A percentile compares a stretch with the other conserved stretches of the same genome.
Conservation (phyloP, 805 yeast genomes). For the Lipomyces yamadae region DNA sequence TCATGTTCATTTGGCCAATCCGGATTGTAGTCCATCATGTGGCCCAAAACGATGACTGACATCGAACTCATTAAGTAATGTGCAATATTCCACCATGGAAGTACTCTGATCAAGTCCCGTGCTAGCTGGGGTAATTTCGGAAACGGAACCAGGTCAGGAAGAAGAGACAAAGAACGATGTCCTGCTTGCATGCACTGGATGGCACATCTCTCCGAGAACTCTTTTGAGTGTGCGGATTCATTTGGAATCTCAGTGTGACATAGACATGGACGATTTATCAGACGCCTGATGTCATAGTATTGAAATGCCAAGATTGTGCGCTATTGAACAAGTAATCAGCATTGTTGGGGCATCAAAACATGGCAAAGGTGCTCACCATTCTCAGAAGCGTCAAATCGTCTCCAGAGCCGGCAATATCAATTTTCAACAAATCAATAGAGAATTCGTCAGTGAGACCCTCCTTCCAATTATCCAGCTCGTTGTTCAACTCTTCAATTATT, state of each 20-base stretch:
- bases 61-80: slow-evolving; percentile 29
- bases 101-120: slow-evolving; percentile 4
- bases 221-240: slow-evolving; percentile 24
- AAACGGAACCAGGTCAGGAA: slow-evolving; percentile 12
- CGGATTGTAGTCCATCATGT: slow-evolving; percentile 9
- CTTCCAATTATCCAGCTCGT: slow-evolving; percentile 18
- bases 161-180: slow-evolving; percentile 14
- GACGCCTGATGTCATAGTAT: slow-evolving; percentile 21
- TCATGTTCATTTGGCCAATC: slow-evolving; percentile 10
- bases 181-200: slow-evolving; percentile 27
- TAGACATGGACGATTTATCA: slow-evolving; percentile 29
- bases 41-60: slow-evolving; percentile 27
- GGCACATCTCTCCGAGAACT: slow-evolving; percentile 14
- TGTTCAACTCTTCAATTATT: slow-evolving; percentile 22
- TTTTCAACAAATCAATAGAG: slow-evolving; percentile 3
- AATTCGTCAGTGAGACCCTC: slow-evolving; percentile 13
- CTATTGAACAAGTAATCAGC: not conserved
- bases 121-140: not conserved
- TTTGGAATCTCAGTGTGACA: slow-evolving; percentile 26
- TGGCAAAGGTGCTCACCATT: slow-evolving; percentile 15
- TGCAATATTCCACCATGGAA: slow-evolving; percentile 28
- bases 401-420: not conserved
- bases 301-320: slow-evolving; percentile 17
- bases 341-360: not conserved
- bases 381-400: slow-evolving; percentile 19